Conservation (phyloP, 2,329 filamentous ascomycete species). For the Diaporthe sp. region DNA sequence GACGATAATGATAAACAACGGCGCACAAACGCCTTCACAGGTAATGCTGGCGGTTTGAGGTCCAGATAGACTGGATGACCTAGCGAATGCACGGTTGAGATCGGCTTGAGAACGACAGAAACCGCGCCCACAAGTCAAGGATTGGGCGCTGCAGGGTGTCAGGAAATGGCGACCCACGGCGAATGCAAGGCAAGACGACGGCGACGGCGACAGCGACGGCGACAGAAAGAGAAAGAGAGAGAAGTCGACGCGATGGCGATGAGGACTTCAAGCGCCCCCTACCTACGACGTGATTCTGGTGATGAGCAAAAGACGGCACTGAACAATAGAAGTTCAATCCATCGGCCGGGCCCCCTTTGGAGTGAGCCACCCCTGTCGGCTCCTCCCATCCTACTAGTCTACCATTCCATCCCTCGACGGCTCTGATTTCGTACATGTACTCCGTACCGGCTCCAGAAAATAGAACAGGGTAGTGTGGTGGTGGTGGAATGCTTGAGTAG, state of each 20-base stretch:
- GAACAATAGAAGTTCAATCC: background rate
- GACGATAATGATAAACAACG: background rate
- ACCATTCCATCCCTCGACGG: background rate
- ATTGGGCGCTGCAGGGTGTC: background rate
- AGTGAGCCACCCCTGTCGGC: background rate
- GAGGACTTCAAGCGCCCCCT: background rate
- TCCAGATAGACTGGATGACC: conserved; percentile 13
- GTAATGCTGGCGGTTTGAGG: conserved; percentile 14
- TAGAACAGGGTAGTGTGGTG: background rate
- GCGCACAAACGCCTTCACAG: background rate
- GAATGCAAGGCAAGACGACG: background rate
- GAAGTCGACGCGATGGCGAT: conserved; percentile 13
- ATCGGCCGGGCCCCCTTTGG: conserved; percentile 16
- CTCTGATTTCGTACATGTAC: conserved; percentile 13
- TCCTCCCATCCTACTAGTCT: background rate
- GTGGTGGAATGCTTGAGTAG: background rate
- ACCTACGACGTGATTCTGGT: background rate
- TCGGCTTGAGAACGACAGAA: conserved; percentile 15
- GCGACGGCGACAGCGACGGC: background rate
- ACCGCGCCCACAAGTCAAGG: background rate
- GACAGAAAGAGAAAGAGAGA: background rate
- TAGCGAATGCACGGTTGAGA: conserved; percentile 25
- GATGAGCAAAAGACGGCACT: background rate
- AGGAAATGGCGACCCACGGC: background rate
- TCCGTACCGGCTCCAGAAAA: background rate